Base-by-base conservation (phyloP, 306 rosid species). In the Castanospermum australe region DNA sequence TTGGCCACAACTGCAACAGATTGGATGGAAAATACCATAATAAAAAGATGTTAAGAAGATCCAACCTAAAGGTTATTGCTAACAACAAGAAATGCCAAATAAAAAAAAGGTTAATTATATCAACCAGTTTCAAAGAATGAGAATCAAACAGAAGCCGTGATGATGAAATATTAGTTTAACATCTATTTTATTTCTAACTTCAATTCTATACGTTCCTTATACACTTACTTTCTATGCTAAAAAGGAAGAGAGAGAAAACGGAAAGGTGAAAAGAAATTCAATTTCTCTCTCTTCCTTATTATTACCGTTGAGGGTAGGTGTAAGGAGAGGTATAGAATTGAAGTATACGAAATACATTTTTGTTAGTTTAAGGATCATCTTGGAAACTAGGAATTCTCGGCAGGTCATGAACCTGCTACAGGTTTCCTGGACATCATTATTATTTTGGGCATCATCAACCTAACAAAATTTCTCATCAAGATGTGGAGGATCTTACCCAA, bases 1-100 rank as follows among this genome's bases (percentile, higher is more conserved):
- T 84, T 65, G 84, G 75, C 99, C 98, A 78, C 99, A 96, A 13
- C 98, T 96, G 93, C 90, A 84, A 67, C 61, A 62, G 36, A 78
- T 67, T 72, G 59, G 12, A 64, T 1, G 20, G 50, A 11, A 59
- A 56, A 67, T 55, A 18, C 33, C 8, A 14, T 12, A 55, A 14
- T 12, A 55, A 55, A 28, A 55, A 5, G 56, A 67, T 30, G 45
- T 65, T 50, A 68, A 57, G 60, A 78, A 78, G 25, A 67, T 62
- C 22, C 42, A 66, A 38, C 50, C 51, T 21, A 2, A 47, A 76
- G 51, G 30, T 8, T 51, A 28, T n/a, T 25, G 35, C 13, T 17
- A 48, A 12, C 48, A 60, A 33, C 42, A 36, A 67, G 20, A 76
- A 69, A 36, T 42, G 11, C 5, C 22, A 20, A 38, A 76, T 69